phyloP scores from a whole-genome alignment of 2,329 filamentous ascomycete species.

The Apiospora arundinis region DNA sequence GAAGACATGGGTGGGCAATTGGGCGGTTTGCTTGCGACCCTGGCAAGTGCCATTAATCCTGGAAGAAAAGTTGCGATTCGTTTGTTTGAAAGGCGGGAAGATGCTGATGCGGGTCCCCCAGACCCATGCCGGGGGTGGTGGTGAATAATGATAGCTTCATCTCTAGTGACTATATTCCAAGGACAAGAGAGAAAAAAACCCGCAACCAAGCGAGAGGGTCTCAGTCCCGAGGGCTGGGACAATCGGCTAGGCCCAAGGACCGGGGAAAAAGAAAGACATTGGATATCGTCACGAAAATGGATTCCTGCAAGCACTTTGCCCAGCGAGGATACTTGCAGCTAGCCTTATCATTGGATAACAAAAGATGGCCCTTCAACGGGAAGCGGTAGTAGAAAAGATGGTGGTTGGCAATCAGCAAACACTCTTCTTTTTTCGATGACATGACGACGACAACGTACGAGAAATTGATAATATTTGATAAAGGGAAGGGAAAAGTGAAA shows the following conservation, averaged over 20 bases:
- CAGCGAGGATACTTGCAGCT: conserved; percentile 8
- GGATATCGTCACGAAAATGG: conserved; percentile 22
- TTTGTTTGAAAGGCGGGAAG: conserved; percentile 5
- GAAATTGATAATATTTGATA: background rate
- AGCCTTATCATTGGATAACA: background rate
- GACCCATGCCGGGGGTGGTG: background rate
- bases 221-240: conserved; percentile 20
- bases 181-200: background rate
- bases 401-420: conserved; percentile 2
- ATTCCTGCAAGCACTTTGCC: conserved; percentile 18
- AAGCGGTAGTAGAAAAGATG: background rate
- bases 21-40: conserved; percentile 2
- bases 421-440: background rate
- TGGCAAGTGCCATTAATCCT: background rate
- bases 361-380: background rate
- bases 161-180: conserved; percentile 6
- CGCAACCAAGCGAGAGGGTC: conserved; percentile 11
- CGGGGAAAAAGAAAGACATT: conserved; percentile 21
- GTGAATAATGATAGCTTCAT: conserved; percentile 14
- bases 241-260: conserved; percentile 28
- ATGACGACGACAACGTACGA: background rate
- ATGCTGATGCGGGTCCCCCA: conserved; percentile 9
- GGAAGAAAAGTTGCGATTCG: conserved; percentile 10
- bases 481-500: background rate
- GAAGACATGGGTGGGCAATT: conserved; percentile 17